phyloP scores from a whole-genome alignment of 169 alveolate species.

The Cryptosporidium tyzzeri region DNA sequence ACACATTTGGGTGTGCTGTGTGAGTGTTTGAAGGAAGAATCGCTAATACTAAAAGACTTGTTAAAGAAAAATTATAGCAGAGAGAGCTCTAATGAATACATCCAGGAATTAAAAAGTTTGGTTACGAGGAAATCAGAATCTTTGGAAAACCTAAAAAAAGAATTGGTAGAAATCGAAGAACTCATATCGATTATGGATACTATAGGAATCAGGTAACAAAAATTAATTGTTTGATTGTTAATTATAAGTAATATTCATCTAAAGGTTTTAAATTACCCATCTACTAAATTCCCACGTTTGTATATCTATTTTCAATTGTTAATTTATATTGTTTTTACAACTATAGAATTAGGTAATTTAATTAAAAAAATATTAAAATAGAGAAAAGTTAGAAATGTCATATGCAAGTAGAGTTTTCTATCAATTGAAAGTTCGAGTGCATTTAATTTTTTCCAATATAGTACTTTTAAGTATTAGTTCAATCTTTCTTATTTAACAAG shows the following conservation, averaged over 20 bases:
- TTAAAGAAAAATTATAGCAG: slow-evolving; percentile 27
- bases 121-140: slow-evolving; percentile 50
- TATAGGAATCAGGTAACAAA: slow-evolving; percentile 3
- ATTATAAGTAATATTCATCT: neutral
- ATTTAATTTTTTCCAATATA: neutral
- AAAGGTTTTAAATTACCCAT: neutral
- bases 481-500: too few relatives aligned
- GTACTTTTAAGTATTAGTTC: neutral
- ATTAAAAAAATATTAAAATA: too few relatives aligned
- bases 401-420: neutral
- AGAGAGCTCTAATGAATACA: slow-evolving; percentile 32
- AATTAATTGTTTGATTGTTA: neutral
- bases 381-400: too few relatives aligned
- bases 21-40: slow-evolving; percentile 70
- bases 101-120: slow-evolving; percentile 40
- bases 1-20: slow-evolving; percentile 56
- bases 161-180: slow-evolving; percentile 51
- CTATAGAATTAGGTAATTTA: neutral
- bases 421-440: neutral
- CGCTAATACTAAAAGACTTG: slow-evolving; percentile 43
- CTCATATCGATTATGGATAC: slow-evolving; percentile 37
- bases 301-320: neutral
- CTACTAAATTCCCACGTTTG: neutral
- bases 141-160: slow-evolving; percentile 27
- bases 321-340: neutral